Percentiles rank a stretch among this genome's conserved stretches.
Conservation (phyloP, 805 yeast genomes). For the Clavispora carvajalis region DNA sequence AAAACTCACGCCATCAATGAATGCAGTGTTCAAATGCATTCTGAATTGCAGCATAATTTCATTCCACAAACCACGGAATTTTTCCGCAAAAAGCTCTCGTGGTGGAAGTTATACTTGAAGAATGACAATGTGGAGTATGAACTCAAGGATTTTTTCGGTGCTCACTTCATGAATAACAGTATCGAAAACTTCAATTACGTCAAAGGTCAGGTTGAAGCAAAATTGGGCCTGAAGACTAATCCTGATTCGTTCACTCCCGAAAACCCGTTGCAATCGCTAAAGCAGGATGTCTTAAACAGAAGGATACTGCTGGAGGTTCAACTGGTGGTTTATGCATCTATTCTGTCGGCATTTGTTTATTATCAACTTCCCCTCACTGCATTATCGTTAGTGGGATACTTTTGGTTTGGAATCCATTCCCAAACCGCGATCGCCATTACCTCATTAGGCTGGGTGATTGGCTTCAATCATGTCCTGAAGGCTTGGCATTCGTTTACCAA, state of each 20-base stretch:
- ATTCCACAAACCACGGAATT: slow-evolving; percentile 27
- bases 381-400: slow-evolving; percentile 26
- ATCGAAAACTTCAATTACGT: slow-evolving; percentile 33
- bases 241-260: slow-evolving; percentile 3
- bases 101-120: slow-evolving; percentile 40
- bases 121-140: slow-evolving; percentile 41
- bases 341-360: slow-evolving; percentile 26
- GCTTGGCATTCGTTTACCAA: slow-evolving; percentile 28
- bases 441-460: slow-evolving; percentile 35
- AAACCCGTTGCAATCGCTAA: slow-evolving; percentile 29
- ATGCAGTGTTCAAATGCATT: slow-evolving; percentile 28
- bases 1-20: slow-evolving; percentile 19
- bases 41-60: slow-evolving; percentile 31
- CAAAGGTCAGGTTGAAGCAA: slow-evolving; percentile 32
- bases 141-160: slow-evolving; percentile 32
- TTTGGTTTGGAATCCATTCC: slow-evolving; percentile 27
- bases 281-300: slow-evolving; percentile 24
- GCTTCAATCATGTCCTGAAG: slow-evolving; percentile 37
- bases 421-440: slow-evolving; percentile 31
- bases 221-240: slow-evolving; percentile 10
- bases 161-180: slow-evolving; percentile 33
- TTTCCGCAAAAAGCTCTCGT: slow-evolving; percentile 26
- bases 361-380: slow-evolving; percentile 36
- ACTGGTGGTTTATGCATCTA: slow-evolving; percentile 27
- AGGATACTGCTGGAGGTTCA: slow-evolving; percentile 31